Base-by-base conservation (phyloP, 352 stramenopile species). In the Globisporangium camurandrum region DNA sequence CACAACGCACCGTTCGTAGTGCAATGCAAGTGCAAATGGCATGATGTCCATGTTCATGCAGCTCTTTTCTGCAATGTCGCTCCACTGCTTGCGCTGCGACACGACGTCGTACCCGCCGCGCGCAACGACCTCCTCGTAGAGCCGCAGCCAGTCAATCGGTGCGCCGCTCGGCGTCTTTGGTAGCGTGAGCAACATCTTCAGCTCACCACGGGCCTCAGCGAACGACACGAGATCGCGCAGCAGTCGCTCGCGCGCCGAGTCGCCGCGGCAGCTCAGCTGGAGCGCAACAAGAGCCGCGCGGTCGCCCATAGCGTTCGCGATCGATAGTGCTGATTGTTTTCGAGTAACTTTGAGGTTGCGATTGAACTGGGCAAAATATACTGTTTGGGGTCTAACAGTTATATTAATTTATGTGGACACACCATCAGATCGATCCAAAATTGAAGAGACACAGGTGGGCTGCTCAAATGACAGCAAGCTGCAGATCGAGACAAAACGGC, bases 41-140 rank as follows among this genome's bases (percentile, higher is more conserved):
- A 80, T 69, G 16, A 86, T 52, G 33, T 87, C 75, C 4, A 89
- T 59, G 23, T 75, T 70, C 10, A 89, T 62, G 22, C 63, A 75
- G 14, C 67, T 66, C 10, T 61, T 54, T 1, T 67, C 66, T 7
- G 80, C 51, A 49, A 80, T 70, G 34, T 78, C 64, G 4, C 59
- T 2, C 81, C 81, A 92, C 24, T 76, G 65, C 36, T 66, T 67
- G 30, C 67, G 59, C 46, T 82, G 64, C 2, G 69, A 81, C 19
- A 84, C 71, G 37, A 67, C 22, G 17, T 57, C 44, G 51, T 71
- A 87, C 45, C 81, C 81, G 46, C 81, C 77, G 26, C 69, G 71
- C 49, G 64, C 62, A 42, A 83, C 81, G 31, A 92, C 77, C 49
- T 89, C 81, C 51, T 92, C 81, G 61, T 92, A 92, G 47, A 92